These are phyloP conservation scores for Viola odorata DNA, from an alignment of 345 rosid species.

Conservation along the genomic window DNA sequence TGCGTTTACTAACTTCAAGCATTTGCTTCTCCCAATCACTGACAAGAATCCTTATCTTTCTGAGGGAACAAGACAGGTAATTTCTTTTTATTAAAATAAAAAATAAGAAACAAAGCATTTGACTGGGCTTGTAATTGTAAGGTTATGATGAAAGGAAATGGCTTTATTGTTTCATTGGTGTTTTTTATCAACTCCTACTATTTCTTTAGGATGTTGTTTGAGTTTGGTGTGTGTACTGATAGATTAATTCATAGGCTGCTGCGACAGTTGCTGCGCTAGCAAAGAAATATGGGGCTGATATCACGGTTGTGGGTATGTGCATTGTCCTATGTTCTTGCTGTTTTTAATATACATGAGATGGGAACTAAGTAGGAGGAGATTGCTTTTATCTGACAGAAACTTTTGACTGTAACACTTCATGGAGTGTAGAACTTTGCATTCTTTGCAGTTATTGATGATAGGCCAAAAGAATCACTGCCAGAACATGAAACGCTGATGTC, in stretches of 20 bases:
- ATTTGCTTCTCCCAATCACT: slow-evolving; percentile 73
- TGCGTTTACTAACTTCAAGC: slow-evolving; percentile 55
- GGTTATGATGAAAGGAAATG: too few relatives aligned
- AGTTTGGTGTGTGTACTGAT: neutral
- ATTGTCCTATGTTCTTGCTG: slow-evolving; percentile 3
- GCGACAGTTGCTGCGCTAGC: slow-evolving; percentile 85
- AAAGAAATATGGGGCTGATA: slow-evolving; percentile 84
- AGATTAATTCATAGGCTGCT: slow-evolving; percentile 52
- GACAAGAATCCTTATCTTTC: slow-evolving; percentile 82
- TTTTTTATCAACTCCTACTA: too few relatives aligned
- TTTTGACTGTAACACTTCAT: slow-evolving; percentile 19
- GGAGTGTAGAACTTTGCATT: slow-evolving; percentile 21
- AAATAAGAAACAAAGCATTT: neutral
- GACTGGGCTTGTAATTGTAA: neutral
- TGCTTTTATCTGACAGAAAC: slow-evolving; percentile 3
- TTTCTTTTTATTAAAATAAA: neutral
- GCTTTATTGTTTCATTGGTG: too few relatives aligned
- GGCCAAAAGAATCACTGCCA: slow-evolving; percentile 61
- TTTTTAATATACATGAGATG: neutral
- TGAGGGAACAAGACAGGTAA: slow-evolving; percentile 89
- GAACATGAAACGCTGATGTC: slow-evolving; percentile 82
- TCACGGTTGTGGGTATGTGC: slow-evolving; percentile 78
- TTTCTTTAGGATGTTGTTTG: too few relatives aligned
- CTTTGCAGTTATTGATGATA: slow-evolving; percentile 72
- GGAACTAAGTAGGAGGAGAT: slow-evolving; percentile 8